Conservation (phyloP, 768 basidiomycete genomes). For the Arthromyces matolae region DNA sequence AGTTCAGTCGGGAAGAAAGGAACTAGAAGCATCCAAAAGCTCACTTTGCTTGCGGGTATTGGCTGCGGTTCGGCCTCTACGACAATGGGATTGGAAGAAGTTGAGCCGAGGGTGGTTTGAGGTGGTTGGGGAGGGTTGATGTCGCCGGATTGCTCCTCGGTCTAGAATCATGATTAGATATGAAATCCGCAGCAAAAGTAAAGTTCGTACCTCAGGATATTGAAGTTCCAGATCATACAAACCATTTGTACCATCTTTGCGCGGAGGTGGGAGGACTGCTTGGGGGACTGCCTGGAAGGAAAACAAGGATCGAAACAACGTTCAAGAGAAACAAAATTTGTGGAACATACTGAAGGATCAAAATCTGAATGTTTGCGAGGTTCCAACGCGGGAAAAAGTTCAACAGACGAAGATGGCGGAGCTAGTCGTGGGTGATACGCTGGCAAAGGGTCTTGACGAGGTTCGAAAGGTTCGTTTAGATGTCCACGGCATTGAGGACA, state of each 20-base stretch:
- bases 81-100: no score
- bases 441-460: background rate
- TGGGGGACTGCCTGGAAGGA: no score
- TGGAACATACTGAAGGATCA: background rate
- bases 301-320: background rate
- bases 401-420: no score
- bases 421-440: no score
- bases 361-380: background rate
- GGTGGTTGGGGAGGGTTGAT: background rate
- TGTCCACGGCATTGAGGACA: conserved; percentile 7
- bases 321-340: background rate
- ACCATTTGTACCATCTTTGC: conserved; percentile 5
- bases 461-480: background rate
- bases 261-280: no score
- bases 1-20: no score
- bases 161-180: background rate
- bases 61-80: no score
- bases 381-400: no score
- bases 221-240: conserved; percentile 9
- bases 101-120: no score
- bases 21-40: no score
- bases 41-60: no score
- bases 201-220: conserved; percentile 16
- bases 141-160: background rate
- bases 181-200: background rate